Percentiles rank a stretch among this genome's conserved stretches.
phyloP scores from a whole-genome alignment of 305 asterid species.

The Fraxinus sp. region DNA sequence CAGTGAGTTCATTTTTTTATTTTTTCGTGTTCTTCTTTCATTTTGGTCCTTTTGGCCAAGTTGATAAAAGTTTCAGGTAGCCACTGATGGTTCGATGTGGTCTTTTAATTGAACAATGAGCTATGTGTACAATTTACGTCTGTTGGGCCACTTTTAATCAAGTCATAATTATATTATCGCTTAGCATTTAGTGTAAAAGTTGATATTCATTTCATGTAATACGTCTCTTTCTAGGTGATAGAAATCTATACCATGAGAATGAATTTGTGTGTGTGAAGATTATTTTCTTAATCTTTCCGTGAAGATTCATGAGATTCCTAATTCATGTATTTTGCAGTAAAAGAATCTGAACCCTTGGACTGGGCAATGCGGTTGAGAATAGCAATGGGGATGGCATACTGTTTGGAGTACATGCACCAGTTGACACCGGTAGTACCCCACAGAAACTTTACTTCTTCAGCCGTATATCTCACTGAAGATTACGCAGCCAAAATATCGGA shows the following conservation, averaged over 20 bases:
- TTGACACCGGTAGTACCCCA: slow-evolving; percentile 59
- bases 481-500: slow-evolving; percentile 86
- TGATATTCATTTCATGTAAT: background rate
- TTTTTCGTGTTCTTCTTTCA: background rate
- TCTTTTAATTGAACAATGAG: background rate
- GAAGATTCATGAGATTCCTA: slow-evolving; percentile 9
- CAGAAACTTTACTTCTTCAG: slow-evolving; percentile 58
- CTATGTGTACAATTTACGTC: background rate
- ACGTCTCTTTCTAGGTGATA: background rate
- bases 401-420: slow-evolving; percentile 83
- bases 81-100: background rate
- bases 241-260: background rate
- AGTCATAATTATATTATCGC: background rate
- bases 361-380: slow-evolving; percentile 75
- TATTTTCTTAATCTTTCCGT: background rate
- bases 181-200: background rate
- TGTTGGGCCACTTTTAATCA: background rate
- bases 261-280: background rate
- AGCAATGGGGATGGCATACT: slow-evolving; percentile 79
- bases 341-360: slow-evolving; percentile 83
- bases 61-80: background rate
- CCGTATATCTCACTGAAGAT: slow-evolving; percentile 72
- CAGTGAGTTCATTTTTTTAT: slow-evolving; percentile 44
- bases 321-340: slow-evolving; percentile 44
- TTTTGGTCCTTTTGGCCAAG: background rate